These are phyloP conservation scores for Setomelanomma holmii DNA, from an alignment of 2,329 filamentous ascomycete genomes.

Conservation along the genomic window DNA sequence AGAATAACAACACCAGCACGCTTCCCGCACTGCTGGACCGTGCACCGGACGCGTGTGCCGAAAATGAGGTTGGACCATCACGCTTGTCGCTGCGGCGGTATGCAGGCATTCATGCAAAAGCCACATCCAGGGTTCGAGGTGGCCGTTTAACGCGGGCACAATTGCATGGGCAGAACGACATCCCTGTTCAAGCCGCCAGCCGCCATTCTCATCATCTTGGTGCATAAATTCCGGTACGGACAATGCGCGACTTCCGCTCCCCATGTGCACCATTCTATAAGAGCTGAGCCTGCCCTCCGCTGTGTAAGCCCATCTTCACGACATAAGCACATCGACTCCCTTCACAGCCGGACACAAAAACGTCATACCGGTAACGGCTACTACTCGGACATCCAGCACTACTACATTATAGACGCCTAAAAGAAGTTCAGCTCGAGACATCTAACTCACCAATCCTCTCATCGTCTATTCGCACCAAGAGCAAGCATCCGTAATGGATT, in stretches of 20 bases:
- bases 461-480: constrained; percentile 8
- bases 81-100: constrained; percentile 25
- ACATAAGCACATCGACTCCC: constrained; percentile 31
- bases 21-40: constrained; percentile 31
- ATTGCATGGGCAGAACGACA: constrained; percentile 19
- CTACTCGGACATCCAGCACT: background rate
- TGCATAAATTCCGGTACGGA: constrained; percentile 29
- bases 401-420: background rate
- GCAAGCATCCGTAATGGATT: constrained; percentile 37
- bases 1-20: constrained; percentile 42
- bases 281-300: constrained; percentile 40
- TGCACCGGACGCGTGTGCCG: constrained; percentile 36
- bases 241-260: constrained; percentile 20
- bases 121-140: constrained; percentile 26
- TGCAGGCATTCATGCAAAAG: constrained; percentile 31
- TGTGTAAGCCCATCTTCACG: constrained; percentile 35
- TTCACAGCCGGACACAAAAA: constrained; percentile 6
- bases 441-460: constrained; percentile 10
- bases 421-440: constrained; percentile 4
- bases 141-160: constrained; percentile 32
- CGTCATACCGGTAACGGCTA: constrained; percentile 3
- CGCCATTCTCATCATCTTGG: constrained; percentile 26
- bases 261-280: constrained; percentile 35
- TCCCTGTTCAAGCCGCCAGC: constrained; percentile 29
- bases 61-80: constrained; percentile 19